Conservation (phyloP, 116 monocot species). For the Trichopus zeylanicus region DNA sequence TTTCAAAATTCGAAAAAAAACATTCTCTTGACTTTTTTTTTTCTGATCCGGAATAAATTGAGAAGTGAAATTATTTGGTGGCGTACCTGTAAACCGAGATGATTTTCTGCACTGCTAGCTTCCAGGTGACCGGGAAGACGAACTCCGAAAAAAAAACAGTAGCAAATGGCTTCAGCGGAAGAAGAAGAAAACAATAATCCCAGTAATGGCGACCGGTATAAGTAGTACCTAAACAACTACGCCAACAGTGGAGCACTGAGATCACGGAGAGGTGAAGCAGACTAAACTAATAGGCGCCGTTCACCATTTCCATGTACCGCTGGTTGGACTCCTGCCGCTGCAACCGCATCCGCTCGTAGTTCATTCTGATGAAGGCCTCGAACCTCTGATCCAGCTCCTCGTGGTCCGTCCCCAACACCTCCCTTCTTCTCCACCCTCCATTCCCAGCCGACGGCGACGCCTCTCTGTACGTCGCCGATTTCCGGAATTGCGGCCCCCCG, state of each 20-base stretch:
- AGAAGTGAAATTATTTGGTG: too few relatives aligned
- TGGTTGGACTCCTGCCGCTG: conserved; percentile 30
- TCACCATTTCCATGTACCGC: conserved; percentile 1
- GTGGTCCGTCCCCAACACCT: neutral
- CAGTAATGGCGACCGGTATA: too few relatives aligned
- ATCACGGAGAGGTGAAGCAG: neutral
- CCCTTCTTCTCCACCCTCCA: conserved; percentile 2
- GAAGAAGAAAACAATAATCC: too few relatives aligned
- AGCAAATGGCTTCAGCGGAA: too few relatives aligned
- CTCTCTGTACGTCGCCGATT: conserved; percentile 25
- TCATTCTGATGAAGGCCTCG: conserved; percentile 38
- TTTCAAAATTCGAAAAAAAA: too few relatives aligned
- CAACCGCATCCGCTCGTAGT: conserved; percentile 18
- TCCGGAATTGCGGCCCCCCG: conserved; percentile 9
- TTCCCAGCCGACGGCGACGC: neutral
- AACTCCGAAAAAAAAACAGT: neutral
- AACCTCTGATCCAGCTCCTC: conserved; percentile 20
- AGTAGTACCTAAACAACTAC: too few relatives aligned
- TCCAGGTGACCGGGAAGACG: neutral
- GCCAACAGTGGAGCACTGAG: neutral
- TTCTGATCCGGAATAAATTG: neutral
- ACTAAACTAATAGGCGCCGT: neutral
- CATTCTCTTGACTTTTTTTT: too few relatives aligned
- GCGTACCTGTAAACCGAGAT: neutral
- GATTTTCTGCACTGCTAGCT: neutral